phyloP scores from a whole-genome alignment of 768 basidiomycete genomes.

The Podaxis sp. region DNA sequence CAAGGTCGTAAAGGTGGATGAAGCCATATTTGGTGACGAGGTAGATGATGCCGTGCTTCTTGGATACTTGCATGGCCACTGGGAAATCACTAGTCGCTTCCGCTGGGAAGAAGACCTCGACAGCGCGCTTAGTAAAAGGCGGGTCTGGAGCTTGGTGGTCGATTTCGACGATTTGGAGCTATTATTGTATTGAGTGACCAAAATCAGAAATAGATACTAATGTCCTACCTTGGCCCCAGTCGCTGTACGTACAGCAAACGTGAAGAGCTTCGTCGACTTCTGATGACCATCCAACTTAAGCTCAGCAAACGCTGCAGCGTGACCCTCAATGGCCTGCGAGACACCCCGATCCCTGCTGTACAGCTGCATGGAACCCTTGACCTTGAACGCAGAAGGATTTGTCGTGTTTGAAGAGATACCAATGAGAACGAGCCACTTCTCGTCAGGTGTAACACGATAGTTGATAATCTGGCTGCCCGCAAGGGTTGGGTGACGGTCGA shows the following conservation, averaged over 20 bases:
- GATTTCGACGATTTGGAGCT: conserved; percentile 99
- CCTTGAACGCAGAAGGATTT: conserved; percentile 96
- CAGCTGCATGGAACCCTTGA: conserved; percentile 97
- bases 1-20: conserved; percentile 98
- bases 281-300: conserved; percentile 88
- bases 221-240: conserved; percentile 89
- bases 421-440: conserved; percentile 96
- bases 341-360: conserved; percentile 92
- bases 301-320: conserved; percentile 95
- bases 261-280: conserved; percentile 85
- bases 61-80: conserved; percentile 98
- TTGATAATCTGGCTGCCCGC: conserved; percentile 97
- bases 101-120: conserved; percentile 98
- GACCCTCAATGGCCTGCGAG: conserved; percentile 97
- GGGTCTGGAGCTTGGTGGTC: conserved; percentile 93
- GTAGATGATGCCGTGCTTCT: conserved; percentile 95
- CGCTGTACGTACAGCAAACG: conserved; percentile 95
- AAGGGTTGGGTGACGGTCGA: conserved; percentile 95
- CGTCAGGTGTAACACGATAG: conserved; percentile 89
- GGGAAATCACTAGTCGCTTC: conserved; percentile 99
- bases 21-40: conserved; percentile 99
- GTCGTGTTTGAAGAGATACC: conserved; percentile 92
- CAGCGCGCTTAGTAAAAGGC: conserved; percentile 94
- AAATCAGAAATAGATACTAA: not conserved
- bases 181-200: conserved; percentile 15